Evolutionary conservation across 2,329 filamentous ascomycete species (phyloP), one percentile per base, ranked within the genome.

Genomic region (Beauveria scarabaeidicola): DNA sequence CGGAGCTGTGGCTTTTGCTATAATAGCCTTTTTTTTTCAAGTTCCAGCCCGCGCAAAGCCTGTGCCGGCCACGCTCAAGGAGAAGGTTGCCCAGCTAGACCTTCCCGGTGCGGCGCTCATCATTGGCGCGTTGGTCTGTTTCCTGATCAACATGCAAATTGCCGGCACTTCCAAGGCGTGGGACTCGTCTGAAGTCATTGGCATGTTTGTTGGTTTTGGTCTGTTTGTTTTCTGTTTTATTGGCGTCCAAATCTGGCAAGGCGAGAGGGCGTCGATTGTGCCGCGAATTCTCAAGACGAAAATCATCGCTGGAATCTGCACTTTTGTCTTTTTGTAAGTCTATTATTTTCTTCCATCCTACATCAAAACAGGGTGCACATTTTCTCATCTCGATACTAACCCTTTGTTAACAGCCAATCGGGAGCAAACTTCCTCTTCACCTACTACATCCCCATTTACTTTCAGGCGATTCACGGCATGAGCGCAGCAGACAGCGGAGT

Each of bases 91-190:
- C 1, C 74, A 78, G 59, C 38, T 57, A 21, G 54, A 50, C 15
- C 54, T 36, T 6, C 13, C 41, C 19, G 54, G 75, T 3, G 68
- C 70, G 1, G 66, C 70, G n/a, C 66, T 76, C 44, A 64, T 77
- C 21, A 73, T 78, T 71, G 65, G 66, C 64, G 63, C 68, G 65
- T 63, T 73, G 69, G 60, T 77, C 67, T 63, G 69, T 68, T 68
- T 72, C 58, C 65, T 77, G 40, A 69, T 77, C 2, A 74, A 74
- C 5, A 65, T 77, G 3, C 74, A 77, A 63, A 75, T 70, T 68
- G 75, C 72, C 36, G 75, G 75, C 2, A 66, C 68, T 23, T 69
- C 68, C 0, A 69, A 76, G 47, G 10, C 70, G 1, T 78, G 75
- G 75, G 67, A 64, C 38, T 64, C 63, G 3, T 64, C 67, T 29